Evolutionary conservation across 495 filamentous ascomycete genomes (phyloP), one percentile per base, ranked within the genome.

Genomic region (Aspergillus wentii): DNA sequence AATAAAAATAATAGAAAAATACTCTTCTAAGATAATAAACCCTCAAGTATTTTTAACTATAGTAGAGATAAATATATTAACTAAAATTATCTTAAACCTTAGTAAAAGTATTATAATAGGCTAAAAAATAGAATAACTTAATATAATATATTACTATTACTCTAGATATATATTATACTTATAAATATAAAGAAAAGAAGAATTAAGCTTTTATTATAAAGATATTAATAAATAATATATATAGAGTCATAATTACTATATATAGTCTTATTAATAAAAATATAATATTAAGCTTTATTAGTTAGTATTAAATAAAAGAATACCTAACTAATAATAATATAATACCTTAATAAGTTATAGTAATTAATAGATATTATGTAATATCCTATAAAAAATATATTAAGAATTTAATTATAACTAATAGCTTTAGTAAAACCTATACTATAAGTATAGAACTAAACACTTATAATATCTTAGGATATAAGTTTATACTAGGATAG

Each of bases 101-200:
- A n/a, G n/a, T n/a, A n/a, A n/a, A n/a, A n/a, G n/a, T n/a, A n/a
- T n/a, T n/a, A n/a, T n/a, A n/a, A n/a, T n/a, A n/a, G n/a, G n/a
- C n/a, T 31, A 31, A 11, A 31, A 14, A 31, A 30, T 29, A 40
- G 17, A 40, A 31, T n/a, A n/a, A n/a, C n/a, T n/a, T n/a, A 40
- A 14, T 41, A 32, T 34, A 4, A 34, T 11, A 35, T 32, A 18
- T 11, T 16, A n/a, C 10, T 18, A 32, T 16, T 19, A 17, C 32
- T 17, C 32, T 7, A 14, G 31, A 29, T 19, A 41, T 17, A 41
- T 41, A 35, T 36, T 17, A 29, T 8, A 40, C 8, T 17, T 29
- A 30, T 11, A 40, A 18, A 14, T n/a, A 6, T 33, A 33, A 37
- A 41, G 23, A 19, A 17, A 33, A 36, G 20, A 32, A 35, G 10